phyloP scores from a whole-genome alignment of 345 rosid species.

The Aegle marmelos region DNA sequence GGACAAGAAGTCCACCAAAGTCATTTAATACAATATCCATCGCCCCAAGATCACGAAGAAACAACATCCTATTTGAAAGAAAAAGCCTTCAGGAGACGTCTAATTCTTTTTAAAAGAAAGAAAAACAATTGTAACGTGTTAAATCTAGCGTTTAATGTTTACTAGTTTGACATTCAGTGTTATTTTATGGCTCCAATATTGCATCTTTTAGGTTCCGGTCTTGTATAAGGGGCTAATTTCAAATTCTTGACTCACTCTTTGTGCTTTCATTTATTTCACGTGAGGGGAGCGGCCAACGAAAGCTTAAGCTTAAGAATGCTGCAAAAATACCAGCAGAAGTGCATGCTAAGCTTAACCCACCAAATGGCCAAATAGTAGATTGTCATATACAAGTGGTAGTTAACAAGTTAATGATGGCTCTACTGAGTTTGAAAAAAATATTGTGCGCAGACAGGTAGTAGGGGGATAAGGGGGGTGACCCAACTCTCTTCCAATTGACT shows the following conservation, averaged over 20 bases:
- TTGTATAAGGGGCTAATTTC: too few relatives aligned
- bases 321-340: background rate
- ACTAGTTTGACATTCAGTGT: too few relatives aligned
- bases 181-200: too few relatives aligned
- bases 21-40: background rate
- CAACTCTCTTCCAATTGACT: conserved; percentile 11
- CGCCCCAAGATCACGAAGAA: background rate
- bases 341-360: background rate
- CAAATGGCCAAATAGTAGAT: background rate
- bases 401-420: background rate
- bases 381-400: background rate
- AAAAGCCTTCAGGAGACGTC: background rate
- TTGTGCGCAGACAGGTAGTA: background rate
- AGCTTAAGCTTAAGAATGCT: background rate
- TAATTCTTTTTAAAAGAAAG: too few relatives aligned
- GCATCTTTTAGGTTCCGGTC: too few relatives aligned
- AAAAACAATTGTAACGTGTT: background rate
- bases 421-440: background rate
- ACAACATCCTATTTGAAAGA: background rate
- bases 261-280: too few relatives aligned
- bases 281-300: too few relatives aligned
- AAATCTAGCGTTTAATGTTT: background rate
- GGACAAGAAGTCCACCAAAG: background rate
- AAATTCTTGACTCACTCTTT: too few relatives aligned
- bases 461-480: background rate